Evolutionary conservation across 257 asterid genomes (phyloP), one percentile per base, ranked within the genome.

Genomic region (Petrea volubilis): DNA sequence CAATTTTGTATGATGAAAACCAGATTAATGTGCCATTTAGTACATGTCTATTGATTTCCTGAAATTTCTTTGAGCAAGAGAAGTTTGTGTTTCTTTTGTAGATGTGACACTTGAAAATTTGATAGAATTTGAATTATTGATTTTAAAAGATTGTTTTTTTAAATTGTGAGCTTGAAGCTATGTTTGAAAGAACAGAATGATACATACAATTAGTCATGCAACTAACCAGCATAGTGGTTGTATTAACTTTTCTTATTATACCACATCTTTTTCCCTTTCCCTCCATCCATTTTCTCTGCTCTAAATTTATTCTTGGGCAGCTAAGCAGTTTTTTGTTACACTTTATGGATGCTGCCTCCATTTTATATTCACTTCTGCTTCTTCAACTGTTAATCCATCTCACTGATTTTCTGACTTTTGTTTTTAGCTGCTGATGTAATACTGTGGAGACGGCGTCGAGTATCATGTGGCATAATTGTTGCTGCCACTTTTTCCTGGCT

Each of bases 401-500:
- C 67, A 78, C 78, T 63, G 38, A 57, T 72, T 57, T 65, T 80
- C 38, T 80, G 77, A 34, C 47, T 73, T 50, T 58, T 59, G 38
- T 31, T 43, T 79, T 47, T 77, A 94, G 99, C 96, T 84, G 96
- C 96, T 78, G 99, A 91, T 83, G 88, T 83, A 72, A 81, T 88
- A 43, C 72, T 88, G 66, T 92, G 99, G 99, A 92, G 90, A 74
- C 79, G 77, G 67, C 78, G 84, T 51, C 88, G 58, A 79, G 87
- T 84, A 70, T 88, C 97, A 24, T 84, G 80, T 78, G 96, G 99
- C 70, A 71, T 90, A 71, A 78, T 88, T 53, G 68, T 81, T 51
- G 81, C 82, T 73, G 88, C 99, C 67, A 95, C 96, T 77, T 80
- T 83, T 68, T 89, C 96, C 10, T 95, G 99, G 99, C 58, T 90